Percentiles rank a stretch among this genome's conserved stretches.
These are phyloP conservation scores for Phalaenopsis aphrodite DNA, from an alignment of 106 monocot species.

Conservation along the genomic window DNA sequence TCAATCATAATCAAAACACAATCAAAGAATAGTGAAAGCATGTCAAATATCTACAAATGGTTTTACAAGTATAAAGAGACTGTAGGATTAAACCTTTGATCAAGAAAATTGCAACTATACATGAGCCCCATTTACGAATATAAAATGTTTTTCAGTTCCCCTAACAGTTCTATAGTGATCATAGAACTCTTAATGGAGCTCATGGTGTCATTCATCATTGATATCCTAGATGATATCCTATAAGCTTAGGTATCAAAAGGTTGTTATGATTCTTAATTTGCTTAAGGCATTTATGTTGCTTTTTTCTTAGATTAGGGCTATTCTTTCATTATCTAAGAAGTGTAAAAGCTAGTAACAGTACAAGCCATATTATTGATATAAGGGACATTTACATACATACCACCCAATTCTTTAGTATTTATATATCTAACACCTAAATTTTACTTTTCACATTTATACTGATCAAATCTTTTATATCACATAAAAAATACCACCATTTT, in stretches of 20 bases:
- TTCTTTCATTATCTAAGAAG: background rate
- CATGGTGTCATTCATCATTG: background rate
- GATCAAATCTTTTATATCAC: too few species aligned
- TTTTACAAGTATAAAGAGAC: background rate
- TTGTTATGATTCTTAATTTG: background rate
- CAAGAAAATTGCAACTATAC: background rate
- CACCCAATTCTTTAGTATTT: too few species aligned
- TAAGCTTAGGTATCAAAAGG: background rate
- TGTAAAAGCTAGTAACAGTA: background rate
- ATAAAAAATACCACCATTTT: too few species aligned
- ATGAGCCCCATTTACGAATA: too few species aligned
- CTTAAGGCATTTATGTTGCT: background rate
- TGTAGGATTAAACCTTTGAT: background rate
- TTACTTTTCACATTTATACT: too few species aligned
- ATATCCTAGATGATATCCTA: background rate
- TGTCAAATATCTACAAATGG: background rate
- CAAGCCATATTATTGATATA: background rate
- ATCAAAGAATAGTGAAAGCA: background rate
- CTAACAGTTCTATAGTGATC: background rate
- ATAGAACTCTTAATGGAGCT: background rate
- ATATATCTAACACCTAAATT: too few species aligned
- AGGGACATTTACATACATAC: background rate
- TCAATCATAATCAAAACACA: background rate
- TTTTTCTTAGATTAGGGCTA: background rate
- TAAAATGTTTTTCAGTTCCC: background rate